Conservation (phyloP, 2,329 filamentous ascomycete genomes). For the Penicillium sp. region DNA sequence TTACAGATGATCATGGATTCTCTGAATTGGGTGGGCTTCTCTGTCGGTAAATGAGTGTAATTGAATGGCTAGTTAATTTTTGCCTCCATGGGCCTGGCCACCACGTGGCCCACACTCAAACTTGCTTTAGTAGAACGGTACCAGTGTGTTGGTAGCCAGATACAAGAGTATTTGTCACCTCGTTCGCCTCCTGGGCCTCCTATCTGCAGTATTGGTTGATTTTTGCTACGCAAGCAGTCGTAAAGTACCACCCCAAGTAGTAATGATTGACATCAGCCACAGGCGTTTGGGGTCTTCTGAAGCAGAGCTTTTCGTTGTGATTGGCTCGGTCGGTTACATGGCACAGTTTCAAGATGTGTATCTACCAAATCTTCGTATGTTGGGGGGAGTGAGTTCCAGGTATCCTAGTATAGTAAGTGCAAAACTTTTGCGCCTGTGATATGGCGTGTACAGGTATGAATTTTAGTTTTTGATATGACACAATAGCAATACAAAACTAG, state of each 20-base stretch:
- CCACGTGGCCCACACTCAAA: neutral
- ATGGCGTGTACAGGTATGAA: neutral
- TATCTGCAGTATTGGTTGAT: no score
- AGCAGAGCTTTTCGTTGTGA: neutral
- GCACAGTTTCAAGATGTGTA: neutral
- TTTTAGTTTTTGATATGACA: neutral
- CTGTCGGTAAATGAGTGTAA: neutral
- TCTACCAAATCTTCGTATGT: neutral
- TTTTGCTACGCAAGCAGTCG: no score
- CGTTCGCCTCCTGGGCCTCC: neutral
- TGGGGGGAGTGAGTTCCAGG: neutral
- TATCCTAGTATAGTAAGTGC: neutral
- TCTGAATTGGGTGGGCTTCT: no score
- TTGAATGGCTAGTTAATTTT: no score
- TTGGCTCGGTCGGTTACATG: neutral
- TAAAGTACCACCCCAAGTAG: neutral
- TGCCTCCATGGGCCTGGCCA: neutral
- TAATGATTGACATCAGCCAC: neutral
- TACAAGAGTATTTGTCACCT: neutral
- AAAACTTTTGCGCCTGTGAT: neutral
- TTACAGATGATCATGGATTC: neutral
- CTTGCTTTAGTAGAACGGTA: neutral
- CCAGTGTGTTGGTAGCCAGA: neutral
- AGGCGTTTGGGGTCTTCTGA: neutral
- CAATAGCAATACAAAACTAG: neutral